phyloP scores from a whole-genome alignment of 805 yeast species.

The Ogataea methylovora region DNA sequence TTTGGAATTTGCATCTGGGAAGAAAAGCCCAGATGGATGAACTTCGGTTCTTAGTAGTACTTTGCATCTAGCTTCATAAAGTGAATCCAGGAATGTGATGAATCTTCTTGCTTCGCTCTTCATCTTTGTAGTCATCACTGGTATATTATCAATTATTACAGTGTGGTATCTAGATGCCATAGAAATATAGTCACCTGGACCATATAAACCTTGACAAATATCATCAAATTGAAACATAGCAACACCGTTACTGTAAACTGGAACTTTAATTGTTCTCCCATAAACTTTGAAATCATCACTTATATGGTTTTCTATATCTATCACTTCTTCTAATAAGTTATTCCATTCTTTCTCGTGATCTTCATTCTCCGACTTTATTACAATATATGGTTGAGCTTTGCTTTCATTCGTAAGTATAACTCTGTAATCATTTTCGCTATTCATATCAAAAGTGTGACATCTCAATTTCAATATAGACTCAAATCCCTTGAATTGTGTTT shows the following conservation, averaged over 20 bases:
- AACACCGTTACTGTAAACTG: conserved; percentile 31
- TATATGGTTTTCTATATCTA: conserved; percentile 3
- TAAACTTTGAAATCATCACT: conserved; percentile 37
- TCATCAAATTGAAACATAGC: conserved; percentile 46
- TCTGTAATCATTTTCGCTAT: conserved; percentile 51
- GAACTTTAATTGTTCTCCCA: conserved; percentile 44
- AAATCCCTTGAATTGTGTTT: conserved; percentile 49
- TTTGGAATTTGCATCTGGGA: conserved; percentile 39
- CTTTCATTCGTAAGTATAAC: conserved; percentile 21
- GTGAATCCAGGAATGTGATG: conserved; percentile 59
- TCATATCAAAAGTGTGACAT: conserved; percentile 59
- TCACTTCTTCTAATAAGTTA: conserved; percentile 17
- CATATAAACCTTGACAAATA: conserved; percentile 38
- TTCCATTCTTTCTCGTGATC: conserved; percentile 29
- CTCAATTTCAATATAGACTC: conserved; percentile 48
- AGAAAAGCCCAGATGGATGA: conserved; percentile 46
- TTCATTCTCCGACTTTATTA: conserved; percentile 22
- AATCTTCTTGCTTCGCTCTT: conserved; percentile 65
- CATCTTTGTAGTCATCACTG: conserved; percentile 46
- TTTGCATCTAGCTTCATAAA: conserved; percentile 61
- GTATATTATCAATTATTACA: conserved; percentile 53
- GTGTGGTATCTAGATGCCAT: conserved; percentile 53
- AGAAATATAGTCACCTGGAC: conserved; percentile 62
- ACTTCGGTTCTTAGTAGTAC: conserved; percentile 45
- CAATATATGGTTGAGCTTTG: conserved; percentile 20